Evolutionary conservation across 1,284 basidiomycete species (phyloP), one percentile per base, ranked within the genome.

Genomic region (Boletellus sp.): DNA sequence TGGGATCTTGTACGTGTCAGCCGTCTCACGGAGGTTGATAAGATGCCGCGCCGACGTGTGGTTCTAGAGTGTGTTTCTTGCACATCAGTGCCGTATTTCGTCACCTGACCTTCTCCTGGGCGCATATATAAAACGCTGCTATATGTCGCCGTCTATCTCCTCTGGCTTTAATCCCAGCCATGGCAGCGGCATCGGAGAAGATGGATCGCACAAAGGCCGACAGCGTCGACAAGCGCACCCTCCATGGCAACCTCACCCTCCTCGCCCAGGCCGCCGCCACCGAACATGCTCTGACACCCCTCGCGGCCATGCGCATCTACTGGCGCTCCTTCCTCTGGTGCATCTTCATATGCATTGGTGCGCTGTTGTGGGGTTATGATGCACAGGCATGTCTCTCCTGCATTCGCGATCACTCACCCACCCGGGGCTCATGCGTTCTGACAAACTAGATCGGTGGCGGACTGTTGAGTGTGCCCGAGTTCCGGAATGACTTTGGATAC

Each of bases 11-110:
- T 82, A 67, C 73, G 84, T 82, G 66, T 61, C 19, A 19, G 24
- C 67, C 68, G 38, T 39, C 30, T 21, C 49, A 24, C 28, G 32
- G 22, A 40, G 36, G 24, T 38, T 35, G 49, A 61, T 38, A 21
- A 39, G 16, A 16, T 10, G 12, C 32, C 26, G 30, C 30, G n/a
- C 24, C 18, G 78, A 76, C 60, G 79, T 89, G 28, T 92, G 89
- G 89, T 91, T 86, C 68, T 86, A 85, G 80, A 78, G 79, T 49
- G 86, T 88, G 59, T 62, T 35, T 4, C 33, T 35, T n/a, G 24
- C 22, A 22, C 7, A 5, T 24, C 24, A 24, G 24, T 24, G 24
- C 5, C 28, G 28, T 30, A 30, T 30, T 11, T 30, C 28, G 28
- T 30, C 28, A 30, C 11, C 28, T 30, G 28, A 30, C 10, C 24